These are phyloP conservation scores for Corinectria fuckeliana DNA, from an alignment of 2,329 filamentous ascomycete species.

Conservation along the genomic window DNA sequence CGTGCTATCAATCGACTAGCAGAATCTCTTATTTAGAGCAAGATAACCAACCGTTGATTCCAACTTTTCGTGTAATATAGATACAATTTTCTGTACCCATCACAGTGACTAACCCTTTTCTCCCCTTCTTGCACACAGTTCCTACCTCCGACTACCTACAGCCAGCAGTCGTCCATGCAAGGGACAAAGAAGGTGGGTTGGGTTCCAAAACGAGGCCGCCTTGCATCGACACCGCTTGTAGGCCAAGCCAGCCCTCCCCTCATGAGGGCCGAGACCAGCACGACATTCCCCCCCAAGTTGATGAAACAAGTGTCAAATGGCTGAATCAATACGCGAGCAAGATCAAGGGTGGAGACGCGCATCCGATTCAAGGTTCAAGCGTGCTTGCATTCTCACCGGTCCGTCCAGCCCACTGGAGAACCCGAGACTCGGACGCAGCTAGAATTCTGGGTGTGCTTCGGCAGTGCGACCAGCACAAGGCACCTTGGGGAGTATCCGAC, in stretches of 20 bases:
- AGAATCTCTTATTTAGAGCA: neutral
- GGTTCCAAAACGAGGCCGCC: neutral
- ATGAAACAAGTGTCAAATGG: neutral
- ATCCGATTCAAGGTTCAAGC: neutral
- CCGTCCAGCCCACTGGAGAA: neutral
- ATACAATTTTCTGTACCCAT: no score
- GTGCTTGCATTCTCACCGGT: neutral
- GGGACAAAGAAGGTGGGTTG: neutral
- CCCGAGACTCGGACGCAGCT: neutral
- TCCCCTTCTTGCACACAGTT: neutral
- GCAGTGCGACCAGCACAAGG: neutral
- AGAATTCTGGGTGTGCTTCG: neutral
- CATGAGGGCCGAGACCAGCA: neutral
- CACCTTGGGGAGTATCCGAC: neutral
- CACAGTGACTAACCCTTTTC: no score
- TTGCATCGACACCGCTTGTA: neutral
- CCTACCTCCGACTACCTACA: neutral
- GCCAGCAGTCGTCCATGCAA: neutral
- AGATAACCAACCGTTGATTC: neutral
- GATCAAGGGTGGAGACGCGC: neutral
- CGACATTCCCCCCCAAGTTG: neutral
- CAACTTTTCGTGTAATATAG: neutral
- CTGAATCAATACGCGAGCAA: neutral
- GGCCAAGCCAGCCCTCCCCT: neutral
- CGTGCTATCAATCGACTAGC: neutral